A percentile compares a stretch with the other conserved stretches of the same genome.
phyloP scores from a whole-genome alignment of 2,329 filamentous ascomycete genomes.

The Talaromyces funiculosus region DNA sequence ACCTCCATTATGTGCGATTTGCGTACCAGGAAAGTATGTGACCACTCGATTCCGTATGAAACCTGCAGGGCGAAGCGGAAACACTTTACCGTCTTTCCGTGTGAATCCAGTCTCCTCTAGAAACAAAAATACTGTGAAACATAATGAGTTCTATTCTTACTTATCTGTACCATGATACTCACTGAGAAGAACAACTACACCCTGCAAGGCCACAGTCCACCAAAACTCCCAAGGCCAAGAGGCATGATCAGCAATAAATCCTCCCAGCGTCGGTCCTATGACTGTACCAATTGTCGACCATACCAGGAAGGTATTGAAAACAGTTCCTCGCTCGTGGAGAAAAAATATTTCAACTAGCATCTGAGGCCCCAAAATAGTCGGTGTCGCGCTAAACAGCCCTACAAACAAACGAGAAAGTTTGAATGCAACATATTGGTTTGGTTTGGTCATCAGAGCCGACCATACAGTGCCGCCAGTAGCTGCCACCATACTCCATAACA shows the following conservation, averaged over 20 bases:
- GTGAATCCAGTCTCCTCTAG: conserved; percentile 12
- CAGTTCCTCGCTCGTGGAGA: conserved; percentile 12
- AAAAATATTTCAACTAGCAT: conserved; percentile 12
- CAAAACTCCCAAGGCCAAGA: conserved; percentile 12
- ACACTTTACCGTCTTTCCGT: conserved; percentile 2
- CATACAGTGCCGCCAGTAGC: conserved; percentile 7
- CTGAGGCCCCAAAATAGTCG: conserved; percentile 11
- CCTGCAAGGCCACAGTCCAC: conserved; percentile 10
- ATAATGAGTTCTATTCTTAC: too few species aligned
- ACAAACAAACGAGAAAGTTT: conserved; percentile 13
- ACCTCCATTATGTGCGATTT: conserved; percentile 5
- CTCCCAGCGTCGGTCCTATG: conserved; percentile 8
- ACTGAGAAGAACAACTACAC: conserved; percentile 5
- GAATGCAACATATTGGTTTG: conserved; percentile 10
- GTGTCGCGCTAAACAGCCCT: conserved; percentile 7
- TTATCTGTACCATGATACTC: too few species aligned
- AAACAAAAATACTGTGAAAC: conserved; percentile 3
- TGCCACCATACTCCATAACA: conserved; percentile 12
- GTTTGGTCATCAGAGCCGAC: conserved; percentile 11
- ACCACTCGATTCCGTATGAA: conserved; percentile 10
- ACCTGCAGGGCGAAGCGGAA: background rate
- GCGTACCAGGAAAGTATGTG: conserved; percentile 11
- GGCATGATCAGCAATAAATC: conserved; percentile 11
- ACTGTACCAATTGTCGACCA: conserved; percentile 1
- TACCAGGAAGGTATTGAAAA: conserved; percentile 11